phyloP scores from a whole-genome alignment of 768 basidiomycete genomes.

The Fistulinella prunicolor region DNA sequence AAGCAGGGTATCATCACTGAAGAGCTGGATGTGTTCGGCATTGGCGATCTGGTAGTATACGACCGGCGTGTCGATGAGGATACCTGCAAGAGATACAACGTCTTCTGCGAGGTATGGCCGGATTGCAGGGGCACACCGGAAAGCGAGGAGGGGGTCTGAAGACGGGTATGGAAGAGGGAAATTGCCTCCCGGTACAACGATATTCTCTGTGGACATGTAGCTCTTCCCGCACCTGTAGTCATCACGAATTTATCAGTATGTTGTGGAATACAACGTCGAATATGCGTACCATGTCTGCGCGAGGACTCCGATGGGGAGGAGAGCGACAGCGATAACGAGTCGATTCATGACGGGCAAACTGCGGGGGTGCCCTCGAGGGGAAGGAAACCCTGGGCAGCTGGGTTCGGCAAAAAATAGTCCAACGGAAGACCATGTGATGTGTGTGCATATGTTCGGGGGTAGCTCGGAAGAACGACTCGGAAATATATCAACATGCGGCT shows the following conservation, averaged over 20 bases:
- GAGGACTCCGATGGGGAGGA: slow-evolving; percentile 15
- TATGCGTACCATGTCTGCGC: slow-evolving; percentile 31
- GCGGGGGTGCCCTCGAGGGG: too few relatives aligned
- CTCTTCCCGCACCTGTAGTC: slow-evolving; percentile 52
- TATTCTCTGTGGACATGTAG: slow-evolving; percentile 43
- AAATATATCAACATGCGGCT: too few relatives aligned
- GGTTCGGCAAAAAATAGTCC: too few relatives aligned
- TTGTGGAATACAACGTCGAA: neutral
- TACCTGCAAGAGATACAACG: slow-evolving; percentile 37
- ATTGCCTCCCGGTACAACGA: slow-evolving; percentile 48
- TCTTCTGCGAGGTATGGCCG: slow-evolving; percentile 61
- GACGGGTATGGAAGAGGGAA: slow-evolving; percentile 41
- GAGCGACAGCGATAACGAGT: slow-evolving; percentile 3
- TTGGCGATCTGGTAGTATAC: slow-evolving; percentile 46
- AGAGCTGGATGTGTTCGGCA: slow-evolving; percentile 41
- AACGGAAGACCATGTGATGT: too few relatives aligned
- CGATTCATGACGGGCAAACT: neutral
- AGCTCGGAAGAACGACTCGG: too few relatives aligned
- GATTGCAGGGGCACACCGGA: slow-evolving; percentile 58
- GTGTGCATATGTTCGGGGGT: too few relatives aligned
- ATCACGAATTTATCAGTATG: neutral
- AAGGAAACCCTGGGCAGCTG: too few relatives aligned
- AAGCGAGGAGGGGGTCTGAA: slow-evolving; percentile 45
- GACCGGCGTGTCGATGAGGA: slow-evolving; percentile 54
- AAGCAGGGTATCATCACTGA: slow-evolving; percentile 22